Conservation (phyloP, 2,329 filamentous ascomycete genomes). For the Ceratocystis colombiana region DNA sequence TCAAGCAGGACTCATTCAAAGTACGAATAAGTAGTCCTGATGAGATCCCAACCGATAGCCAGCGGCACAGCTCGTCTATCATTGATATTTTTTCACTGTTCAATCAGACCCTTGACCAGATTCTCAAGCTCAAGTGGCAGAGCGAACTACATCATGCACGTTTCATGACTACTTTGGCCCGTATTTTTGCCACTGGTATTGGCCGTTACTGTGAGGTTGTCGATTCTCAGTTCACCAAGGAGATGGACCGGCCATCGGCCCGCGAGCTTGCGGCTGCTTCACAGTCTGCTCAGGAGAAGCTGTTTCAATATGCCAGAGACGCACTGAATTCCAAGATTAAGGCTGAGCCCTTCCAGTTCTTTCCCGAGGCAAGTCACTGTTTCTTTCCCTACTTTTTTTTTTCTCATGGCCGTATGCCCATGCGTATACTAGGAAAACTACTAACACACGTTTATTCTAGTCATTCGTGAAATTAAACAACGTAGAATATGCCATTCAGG, state of each 20-base stretch:
- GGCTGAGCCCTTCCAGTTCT: slow-evolving; percentile 94
- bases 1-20: slow-evolving; percentile 80
- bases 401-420: neutral
- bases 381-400: neutral
- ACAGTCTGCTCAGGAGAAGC: slow-evolving; percentile 81
- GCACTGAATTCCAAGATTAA: slow-evolving; percentile 87
- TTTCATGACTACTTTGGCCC: slow-evolving; percentile 90
- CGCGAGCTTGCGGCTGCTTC: slow-evolving; percentile 70
- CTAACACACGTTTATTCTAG: slow-evolving; percentile 39
- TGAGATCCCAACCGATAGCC: slow-evolving; percentile 59
- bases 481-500: slow-evolving; percentile 85
- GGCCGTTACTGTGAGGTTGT: slow-evolving; percentile 85
- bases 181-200: slow-evolving; percentile 71
- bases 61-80: slow-evolving; percentile 85
- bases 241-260: slow-evolving; percentile 86
- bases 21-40: slow-evolving; percentile 57
- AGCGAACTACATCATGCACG: slow-evolving; percentile 88
- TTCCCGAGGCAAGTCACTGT: slow-evolving; percentile 61
- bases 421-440: slow-evolving; percentile 17
- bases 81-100: slow-evolving; percentile 92
- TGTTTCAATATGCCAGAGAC: slow-evolving; percentile 87
- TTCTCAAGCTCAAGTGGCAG: slow-evolving; percentile 80
- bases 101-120: slow-evolving; percentile 80
- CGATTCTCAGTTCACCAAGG: slow-evolving; percentile 71
- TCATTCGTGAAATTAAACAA: slow-evolving; percentile 98